Percentiles rank a stretch among this genome's conserved stretches.
Evolutionary conservation across 345 rosid species (phyloP).

Genomic region (Gossypium mustelinum): DNA sequence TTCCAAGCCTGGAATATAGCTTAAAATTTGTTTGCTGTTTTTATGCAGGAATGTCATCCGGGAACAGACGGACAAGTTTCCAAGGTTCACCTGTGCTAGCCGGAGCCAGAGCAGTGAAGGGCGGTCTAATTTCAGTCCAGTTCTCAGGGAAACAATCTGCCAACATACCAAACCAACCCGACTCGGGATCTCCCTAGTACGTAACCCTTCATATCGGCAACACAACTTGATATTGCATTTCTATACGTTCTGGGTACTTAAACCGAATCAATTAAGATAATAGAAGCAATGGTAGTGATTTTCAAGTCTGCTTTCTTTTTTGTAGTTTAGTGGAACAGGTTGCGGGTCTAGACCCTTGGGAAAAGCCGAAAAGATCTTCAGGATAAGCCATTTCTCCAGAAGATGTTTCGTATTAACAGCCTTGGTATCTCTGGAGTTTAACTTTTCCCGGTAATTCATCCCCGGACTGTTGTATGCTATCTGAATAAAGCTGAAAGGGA

Average conservation of each 20-base stretch:
- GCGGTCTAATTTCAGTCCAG: conserved; percentile 50
- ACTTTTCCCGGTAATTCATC: conserved; percentile 28
- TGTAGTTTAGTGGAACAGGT: conserved; percentile 51
- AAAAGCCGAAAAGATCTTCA: conserved; percentile 26
- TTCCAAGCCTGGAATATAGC: background rate
- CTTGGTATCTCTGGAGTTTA: background rate
- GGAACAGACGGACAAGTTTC: conserved; percentile 27
- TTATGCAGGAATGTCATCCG: conserved; percentile 66
- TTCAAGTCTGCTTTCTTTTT: background rate
- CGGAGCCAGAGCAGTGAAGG: conserved; percentile 37
- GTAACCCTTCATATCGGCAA: conserved; percentile 8
- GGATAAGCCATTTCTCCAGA: conserved; percentile 25
- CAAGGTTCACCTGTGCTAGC: conserved; percentile 45
- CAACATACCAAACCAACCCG: conserved; percentile 31
- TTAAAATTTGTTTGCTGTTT: background rate
- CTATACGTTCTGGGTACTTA: background rate
- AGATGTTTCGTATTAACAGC: conserved; percentile 11
- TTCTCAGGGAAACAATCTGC: conserved; percentile 45
- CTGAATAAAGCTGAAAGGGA: background rate
- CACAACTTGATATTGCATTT: background rate
- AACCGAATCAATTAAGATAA: background rate
- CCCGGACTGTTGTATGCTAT: conserved; percentile 14
- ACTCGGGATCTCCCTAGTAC: conserved; percentile 46
- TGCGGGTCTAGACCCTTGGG: conserved; percentile 39
- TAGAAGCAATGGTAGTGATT: background rate